phyloP scores from a whole-genome alignment of 352 stramenopile genomes.

The Phytophthora cajani region DNA sequence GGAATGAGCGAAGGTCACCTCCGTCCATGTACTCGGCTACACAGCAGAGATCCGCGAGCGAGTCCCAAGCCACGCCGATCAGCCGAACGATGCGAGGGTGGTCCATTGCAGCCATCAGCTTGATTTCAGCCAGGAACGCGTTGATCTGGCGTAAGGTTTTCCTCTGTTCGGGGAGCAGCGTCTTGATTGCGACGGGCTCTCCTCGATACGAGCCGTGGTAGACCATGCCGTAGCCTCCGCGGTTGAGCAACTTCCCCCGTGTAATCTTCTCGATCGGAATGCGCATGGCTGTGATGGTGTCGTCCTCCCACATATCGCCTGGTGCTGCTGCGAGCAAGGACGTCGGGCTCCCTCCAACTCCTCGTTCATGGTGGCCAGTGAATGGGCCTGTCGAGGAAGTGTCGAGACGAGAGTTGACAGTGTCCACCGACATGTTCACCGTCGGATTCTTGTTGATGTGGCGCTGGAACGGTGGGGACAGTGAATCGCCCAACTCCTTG shows the following conservation, averaged over 20 bases:
- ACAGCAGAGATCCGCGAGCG: constrained; percentile 48
- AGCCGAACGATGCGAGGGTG: constrained; percentile 51
- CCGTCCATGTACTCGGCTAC: constrained; percentile 53
- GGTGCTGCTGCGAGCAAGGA: constrained; percentile 24
- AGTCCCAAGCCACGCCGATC: constrained; percentile 59
- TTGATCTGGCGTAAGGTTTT: constrained; percentile 46
- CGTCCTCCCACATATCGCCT: constrained; percentile 39
- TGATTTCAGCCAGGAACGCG: constrained; percentile 53
- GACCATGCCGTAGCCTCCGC: constrained; percentile 58
- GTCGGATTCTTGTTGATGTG: constrained; percentile 20
- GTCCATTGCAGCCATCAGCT: constrained; percentile 51
- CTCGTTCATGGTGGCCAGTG: constrained; percentile 9
- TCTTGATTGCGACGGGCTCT: constrained; percentile 58
- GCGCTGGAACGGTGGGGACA: constrained; percentile 8
- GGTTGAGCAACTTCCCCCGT: constrained; percentile 27
- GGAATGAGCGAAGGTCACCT: constrained; percentile 46
- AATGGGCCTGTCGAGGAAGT: constrained; percentile 33
- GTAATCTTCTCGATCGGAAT: constrained; percentile 46
- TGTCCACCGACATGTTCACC: constrained; percentile 16
- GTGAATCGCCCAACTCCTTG: background rate
- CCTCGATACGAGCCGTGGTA: constrained; percentile 47
- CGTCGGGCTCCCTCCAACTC: constrained; percentile 3
- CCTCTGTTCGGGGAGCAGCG: constrained; percentile 37
- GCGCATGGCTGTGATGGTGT: constrained; percentile 41
- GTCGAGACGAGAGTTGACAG: constrained; percentile 28